phyloP scores from a whole-genome alignment of 192 early-diverging fungal genomes.

The Haplosporangium gracile region DNA sequence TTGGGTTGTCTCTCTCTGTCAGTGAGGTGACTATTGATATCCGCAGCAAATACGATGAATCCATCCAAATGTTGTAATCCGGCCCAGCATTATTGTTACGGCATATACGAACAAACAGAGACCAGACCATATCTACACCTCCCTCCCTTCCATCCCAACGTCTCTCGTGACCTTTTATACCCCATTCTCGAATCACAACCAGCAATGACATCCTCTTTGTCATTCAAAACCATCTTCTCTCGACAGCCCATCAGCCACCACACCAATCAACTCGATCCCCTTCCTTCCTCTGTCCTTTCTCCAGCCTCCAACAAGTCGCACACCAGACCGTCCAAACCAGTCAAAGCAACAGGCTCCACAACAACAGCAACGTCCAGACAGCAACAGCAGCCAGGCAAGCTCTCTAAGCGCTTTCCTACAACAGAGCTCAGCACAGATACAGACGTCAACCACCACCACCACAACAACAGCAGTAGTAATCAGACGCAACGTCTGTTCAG shows the following conservation, averaged over 20 bases:
- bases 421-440: background rate
- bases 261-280: background rate
- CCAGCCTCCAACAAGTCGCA: background rate
- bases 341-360: slow-evolving; percentile 6
- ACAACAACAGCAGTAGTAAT: background rate
- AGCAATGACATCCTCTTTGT: slow-evolving; percentile 15
- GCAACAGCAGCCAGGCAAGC: background rate
- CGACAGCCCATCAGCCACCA: background rate
- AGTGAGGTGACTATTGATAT: background rate
- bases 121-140: background rate
- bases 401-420: background rate
- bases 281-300: background rate
- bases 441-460: background rate
- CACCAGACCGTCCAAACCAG: background rate
- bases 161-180: background rate
- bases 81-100: background rate
- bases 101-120: background rate
- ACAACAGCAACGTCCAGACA: background rate
- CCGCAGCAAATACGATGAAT: background rate
- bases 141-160: background rate
- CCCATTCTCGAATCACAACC: background rate
- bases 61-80: background rate
- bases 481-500: background rate
- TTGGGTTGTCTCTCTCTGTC: background rate
- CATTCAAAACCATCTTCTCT: slow-evolving; percentile 16